Base-by-base conservation (phyloP, 2,329 filamentous ascomycete species). In the Trichoderma breve region DNA sequence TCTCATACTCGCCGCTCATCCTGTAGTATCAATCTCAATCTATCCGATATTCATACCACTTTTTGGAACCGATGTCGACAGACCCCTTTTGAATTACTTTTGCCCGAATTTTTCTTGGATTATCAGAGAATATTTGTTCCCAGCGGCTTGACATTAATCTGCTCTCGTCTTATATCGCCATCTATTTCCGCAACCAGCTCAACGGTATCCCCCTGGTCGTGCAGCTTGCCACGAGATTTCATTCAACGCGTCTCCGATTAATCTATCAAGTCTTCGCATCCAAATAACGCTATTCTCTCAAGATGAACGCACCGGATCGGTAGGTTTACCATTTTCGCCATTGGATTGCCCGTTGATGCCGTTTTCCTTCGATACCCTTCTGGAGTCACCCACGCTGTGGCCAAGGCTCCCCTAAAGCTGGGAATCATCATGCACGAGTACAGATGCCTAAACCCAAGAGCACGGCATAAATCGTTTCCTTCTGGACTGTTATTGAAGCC, bases 271-370 rank as follows among this genome's bases (percentile, higher is more conserved):
- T 9, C 11, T 55, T 61, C 18, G 6, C 24, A 12, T 4, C 51
- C 8, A 18, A 64, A 55, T 30, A 24, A 21, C 51, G 1, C 9
- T 14, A 24, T 47, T 15, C 43, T n/a, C 72, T 9, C 74, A 84
- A 76, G 32, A 88, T 88, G 86, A 88, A 88, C 81, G 86, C 86
- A 14, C 86, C 86, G 21, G 86, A 88, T 77, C 82, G 86, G 86
- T 88, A 75, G 80, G 86, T 81, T 51, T 66, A 14, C 18, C 63
- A 11, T 36, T 36, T 39, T 30, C 3, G 61, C 14, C 6, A 34
- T 18, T 62, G 8, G 1, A 30, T 6, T 47, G 18, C 15, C 11
- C 21, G 15, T 43, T 43, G 2, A 26, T n/a, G n/a, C 12, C n/a
- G 18, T 57, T 32, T 11, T 7, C 5, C 21, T 14, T 57, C 15